Base-by-base conservation (phyloP, 1,284 basidiomycete genomes). In the Sporisorium iseilematis-ciliati region DNA sequence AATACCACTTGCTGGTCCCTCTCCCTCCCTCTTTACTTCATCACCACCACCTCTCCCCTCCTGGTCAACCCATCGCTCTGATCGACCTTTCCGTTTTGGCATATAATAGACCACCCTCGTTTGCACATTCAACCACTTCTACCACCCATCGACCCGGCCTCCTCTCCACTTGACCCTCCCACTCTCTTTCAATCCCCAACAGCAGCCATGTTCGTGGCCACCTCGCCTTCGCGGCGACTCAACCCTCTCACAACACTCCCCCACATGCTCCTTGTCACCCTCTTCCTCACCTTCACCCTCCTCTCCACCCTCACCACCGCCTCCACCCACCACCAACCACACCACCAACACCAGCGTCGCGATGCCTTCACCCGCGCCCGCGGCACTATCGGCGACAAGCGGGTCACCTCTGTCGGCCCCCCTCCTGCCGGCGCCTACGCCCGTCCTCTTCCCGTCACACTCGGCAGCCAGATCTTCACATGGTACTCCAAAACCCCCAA, bases 401-500 rank as follows among this genome's bases (percentile, higher is more conserved):
- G 29, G 6, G 57, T 69, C 10, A 25, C 33, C 12, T 31, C 20
- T 21, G 45, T 69, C 16, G 71, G 71, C 14, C 7, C 7, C 0
- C 42, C 41, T 10, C 71, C 71, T 3, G 23, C 55, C 2, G 71
- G 71, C 3, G 65, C 65, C 23, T 75, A 75, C 21, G 62, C 71
- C 0, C 62, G 71, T 7, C 43, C 57, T 1, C 33, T 75, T n/a
- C 12, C 38, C 45, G 25, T 75, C 48, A 59, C 56, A 0, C 41
- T 33, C 14, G 46, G 33, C 18, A 45, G 41, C 21, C 12, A 54
- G 33, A 60, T 79, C 45, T 77, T 77, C 49, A 75, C 70, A 0
- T 79, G 77, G 77, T 71, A 74, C 48, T 74, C 68, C 20, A 71
- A 77, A 50, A 65, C 75, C 6, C 77, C 77, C 2, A 3, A 43